Conservation (phyloP, 2,329 filamentous ascomycete genomes). For the Lachnellula suecica region DNA sequence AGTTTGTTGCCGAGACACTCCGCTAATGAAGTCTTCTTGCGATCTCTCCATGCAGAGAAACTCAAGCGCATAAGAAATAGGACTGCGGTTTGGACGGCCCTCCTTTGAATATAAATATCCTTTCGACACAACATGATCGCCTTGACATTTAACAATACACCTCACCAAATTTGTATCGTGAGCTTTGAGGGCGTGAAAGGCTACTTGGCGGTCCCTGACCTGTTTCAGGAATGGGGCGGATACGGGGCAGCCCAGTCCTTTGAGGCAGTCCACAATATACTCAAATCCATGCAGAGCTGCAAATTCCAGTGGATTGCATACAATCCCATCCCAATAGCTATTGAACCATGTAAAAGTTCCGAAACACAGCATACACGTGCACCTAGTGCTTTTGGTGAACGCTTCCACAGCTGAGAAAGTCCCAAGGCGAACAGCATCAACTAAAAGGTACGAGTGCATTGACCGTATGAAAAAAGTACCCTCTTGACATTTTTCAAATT, state of each 20-base stretch:
- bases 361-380: no score
- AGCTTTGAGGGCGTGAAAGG: neutral
- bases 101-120: no score
- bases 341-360: neutral
- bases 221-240: neutral
- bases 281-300: neutral
- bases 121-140: no score
- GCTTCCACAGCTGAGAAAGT: neutral
- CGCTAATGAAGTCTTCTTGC: neutral
- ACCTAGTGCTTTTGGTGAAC: no score
- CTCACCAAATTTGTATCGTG: neutral
- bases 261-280: neutral
- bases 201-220: neutral
- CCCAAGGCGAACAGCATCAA: neutral
- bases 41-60: neutral
- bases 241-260: neutral
- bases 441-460: neutral
- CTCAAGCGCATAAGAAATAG: neutral
- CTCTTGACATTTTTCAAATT: no score
- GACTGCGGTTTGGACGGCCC: neutral
- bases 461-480: neutral
- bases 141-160: neutral
- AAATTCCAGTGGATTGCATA: conserved; percentile 1
- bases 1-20: neutral
- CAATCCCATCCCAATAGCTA: neutral